Evolutionary conservation across 768 basidiomycete species (phyloP), one percentile per base, ranked within the genome.

Genomic region (Rhodocollybia butyracea): DNA sequence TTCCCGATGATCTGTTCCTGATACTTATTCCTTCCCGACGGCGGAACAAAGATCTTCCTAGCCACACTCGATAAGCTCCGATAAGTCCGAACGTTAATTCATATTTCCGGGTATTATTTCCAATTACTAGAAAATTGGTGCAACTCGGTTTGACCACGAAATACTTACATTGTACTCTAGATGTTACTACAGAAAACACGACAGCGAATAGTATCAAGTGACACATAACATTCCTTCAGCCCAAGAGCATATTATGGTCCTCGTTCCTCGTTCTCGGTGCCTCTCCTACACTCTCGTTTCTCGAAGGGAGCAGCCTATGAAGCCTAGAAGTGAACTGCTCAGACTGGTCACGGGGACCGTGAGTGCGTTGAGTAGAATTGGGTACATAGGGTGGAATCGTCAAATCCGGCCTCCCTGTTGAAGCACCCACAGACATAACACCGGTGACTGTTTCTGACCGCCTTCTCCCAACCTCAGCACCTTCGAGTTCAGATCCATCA

Each of bases 271-370:
- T 24, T 36, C 32, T 51, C 40, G 40, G 31, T 10, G 29, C 22
- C 51, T 40, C 30, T 53, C 51, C 51, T n/a, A 32, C 51, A 53
- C 29, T 53, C n/a, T 53, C 51, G 42, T 53, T 53, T 31, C 51
- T 38, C n/a, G 51, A 8, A 19, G 51, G 51, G 19, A 53, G 51
- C 22, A 53, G 31, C 39, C 51, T 38, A 31, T 43, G 51, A 41
- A 43, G 51, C 30, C 51, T 40, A 13, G 51, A 40, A n/a, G 27
- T 42, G 13, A 31, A 53, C 15, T 41, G 51, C 42, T 53, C 51
- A 29, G 17, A 31, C 32, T 29, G 27, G 22, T 27, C 51, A 19
- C 41, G 51, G 5, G 38, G n/a, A 53, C 22, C 39, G 32, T 53
- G 51, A 42, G 26, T 53, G 21, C 51, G 51, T 19, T 53, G 51